phyloP scores from a whole-genome alignment of 768 basidiomycete species.

The Suillus subalutaceus region DNA sequence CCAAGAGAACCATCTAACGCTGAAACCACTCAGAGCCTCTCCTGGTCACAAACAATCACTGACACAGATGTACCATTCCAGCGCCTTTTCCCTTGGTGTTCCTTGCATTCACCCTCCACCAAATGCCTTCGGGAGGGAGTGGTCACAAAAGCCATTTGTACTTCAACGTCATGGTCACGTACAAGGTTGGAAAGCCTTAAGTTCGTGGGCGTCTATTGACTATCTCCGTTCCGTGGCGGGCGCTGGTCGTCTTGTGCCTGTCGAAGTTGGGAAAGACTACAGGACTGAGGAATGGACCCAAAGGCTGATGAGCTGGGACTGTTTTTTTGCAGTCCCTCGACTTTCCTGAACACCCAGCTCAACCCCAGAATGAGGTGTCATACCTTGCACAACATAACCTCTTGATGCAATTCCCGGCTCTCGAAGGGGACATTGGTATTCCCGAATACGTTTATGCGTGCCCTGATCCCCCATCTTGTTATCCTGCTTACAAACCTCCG shows the following conservation, averaged over 20 bases:
- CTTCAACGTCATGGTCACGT: constrained; percentile 55
- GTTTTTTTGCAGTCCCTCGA: constrained; percentile 61
- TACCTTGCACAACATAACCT: constrained; percentile 95
- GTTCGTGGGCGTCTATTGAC: constrained; percentile 65
- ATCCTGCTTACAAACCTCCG: constrained; percentile 63
- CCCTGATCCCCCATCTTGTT: constrained; percentile 45
- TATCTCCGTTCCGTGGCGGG: constrained; percentile 79
- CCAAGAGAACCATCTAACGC: constrained; percentile 43
- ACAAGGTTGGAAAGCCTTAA: constrained; percentile 78
- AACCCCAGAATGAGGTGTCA: constrained; percentile 36
- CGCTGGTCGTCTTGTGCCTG: constrained; percentile 82
- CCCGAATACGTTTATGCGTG: constrained; percentile 89
- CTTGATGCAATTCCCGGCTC: constrained; percentile 77
- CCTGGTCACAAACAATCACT: constrained; percentile 11
- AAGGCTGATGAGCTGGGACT: constrained; percentile 73
- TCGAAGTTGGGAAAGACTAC: constrained; percentile 89
- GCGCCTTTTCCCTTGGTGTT: constrained; percentile 30
- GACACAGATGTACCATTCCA: constrained; percentile 9
- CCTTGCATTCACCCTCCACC: constrained; percentile 51
- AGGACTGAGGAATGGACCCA: constrained; percentile 82
- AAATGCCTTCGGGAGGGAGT: constrained; percentile 57
- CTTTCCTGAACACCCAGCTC: constrained; percentile 22
- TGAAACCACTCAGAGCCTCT: constrained; percentile 1
- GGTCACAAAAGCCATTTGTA: constrained; percentile 68
- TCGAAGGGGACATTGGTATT: constrained; percentile 74